These are phyloP conservation scores for Aspergillus fructus DNA, from an alignment of 2,329 filamentous ascomycete genomes.

Conservation along the genomic window DNA sequence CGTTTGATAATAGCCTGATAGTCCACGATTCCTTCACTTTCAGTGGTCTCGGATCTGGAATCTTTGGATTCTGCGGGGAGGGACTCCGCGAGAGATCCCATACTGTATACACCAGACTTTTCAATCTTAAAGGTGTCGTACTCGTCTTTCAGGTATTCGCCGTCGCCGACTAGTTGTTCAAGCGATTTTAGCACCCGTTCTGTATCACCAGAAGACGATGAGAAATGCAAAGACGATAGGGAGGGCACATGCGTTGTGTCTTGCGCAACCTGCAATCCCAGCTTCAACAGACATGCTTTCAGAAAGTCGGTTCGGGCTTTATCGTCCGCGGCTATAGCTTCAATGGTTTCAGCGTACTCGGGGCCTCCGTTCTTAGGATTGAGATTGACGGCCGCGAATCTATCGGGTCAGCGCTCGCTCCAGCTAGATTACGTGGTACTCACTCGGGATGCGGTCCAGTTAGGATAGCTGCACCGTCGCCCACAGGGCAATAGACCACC, in stretches of 20 bases:
- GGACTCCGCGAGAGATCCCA: conserved; percentile 56
- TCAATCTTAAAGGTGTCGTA: conserved; percentile 81
- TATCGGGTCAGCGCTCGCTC: conserved; percentile 37
- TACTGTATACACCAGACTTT: conserved; percentile 61
- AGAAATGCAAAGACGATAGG: conserved; percentile 80
- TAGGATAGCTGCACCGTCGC: conserved; percentile 74
- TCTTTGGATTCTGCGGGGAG: conserved; percentile 43
- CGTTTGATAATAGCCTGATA: conserved; percentile 72
- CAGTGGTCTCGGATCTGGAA: conserved; percentile 2
- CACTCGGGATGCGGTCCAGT: conserved; percentile 93
- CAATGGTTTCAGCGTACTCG: conserved; percentile 69
- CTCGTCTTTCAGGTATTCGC: conserved; percentile 74
- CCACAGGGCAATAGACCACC: conserved; percentile 78
- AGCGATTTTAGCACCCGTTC: conserved; percentile 63
- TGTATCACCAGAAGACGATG: conserved; percentile 66
- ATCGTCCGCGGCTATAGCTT: conserved; percentile 68
- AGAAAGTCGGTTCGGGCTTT: conserved; percentile 70
- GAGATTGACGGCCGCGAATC: conserved; percentile 80
- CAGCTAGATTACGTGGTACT: conserved; percentile 28
- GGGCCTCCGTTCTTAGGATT: conserved; percentile 65
- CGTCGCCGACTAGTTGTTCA: conserved; percentile 65
- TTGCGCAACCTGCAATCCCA: conserved; percentile 76
- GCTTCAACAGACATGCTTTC: conserved; percentile 73
- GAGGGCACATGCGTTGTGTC: conserved; percentile 70
- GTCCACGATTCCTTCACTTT: conserved; percentile 65